Evolutionary conservation across 225 moss, liverwort and hornwort genomes (phyloP).

Genomic region (Pleurozium schreberi): DNA sequence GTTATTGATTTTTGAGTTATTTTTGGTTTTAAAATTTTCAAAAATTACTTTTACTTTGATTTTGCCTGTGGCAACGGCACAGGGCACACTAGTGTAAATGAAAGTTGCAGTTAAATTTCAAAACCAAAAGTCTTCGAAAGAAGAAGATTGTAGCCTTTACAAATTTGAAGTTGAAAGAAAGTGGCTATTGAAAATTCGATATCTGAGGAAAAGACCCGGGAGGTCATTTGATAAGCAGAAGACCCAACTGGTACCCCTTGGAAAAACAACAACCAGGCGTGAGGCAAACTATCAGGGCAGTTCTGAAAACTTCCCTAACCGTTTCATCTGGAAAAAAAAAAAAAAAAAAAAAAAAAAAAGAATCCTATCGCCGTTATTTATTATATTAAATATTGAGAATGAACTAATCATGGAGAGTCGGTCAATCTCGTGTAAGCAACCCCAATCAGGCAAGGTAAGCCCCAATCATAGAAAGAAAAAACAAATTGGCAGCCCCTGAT

Average conservation of each 20-base stretch:
- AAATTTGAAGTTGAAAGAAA: neutral
- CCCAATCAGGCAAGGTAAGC: neutral
- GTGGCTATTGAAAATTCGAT: accelerated
- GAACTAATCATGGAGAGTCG: neutral
- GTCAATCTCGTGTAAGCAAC: neutral
- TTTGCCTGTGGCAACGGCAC: too few species aligned
- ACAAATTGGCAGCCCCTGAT: neutral
- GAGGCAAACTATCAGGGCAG: neutral
- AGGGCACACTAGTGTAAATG: too few species aligned
- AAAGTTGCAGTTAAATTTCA: neutral
- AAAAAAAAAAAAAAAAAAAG: too few species aligned
- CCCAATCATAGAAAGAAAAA: neutral
- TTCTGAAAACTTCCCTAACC: neutral
- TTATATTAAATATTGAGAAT: neutral
- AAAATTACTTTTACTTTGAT: too few species aligned
- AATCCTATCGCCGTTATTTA: neutral
- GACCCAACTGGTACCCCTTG: neutral
- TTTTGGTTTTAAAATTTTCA: too few species aligned
- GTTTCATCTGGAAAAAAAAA: too few species aligned
- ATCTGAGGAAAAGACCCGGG: accelerated
- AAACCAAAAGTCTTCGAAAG: neutral
- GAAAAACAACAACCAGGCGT: neutral
- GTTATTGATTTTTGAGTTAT: too few species aligned
- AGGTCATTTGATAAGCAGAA: neutral
- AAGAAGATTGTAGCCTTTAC: neutral